Percentiles rank a stretch among this genome's conserved stretches.
These are phyloP conservation scores for Colletotrichum liaoningense DNA, from an alignment of 2,329 filamentous ascomycete genomes.

Conservation along the genomic window DNA sequence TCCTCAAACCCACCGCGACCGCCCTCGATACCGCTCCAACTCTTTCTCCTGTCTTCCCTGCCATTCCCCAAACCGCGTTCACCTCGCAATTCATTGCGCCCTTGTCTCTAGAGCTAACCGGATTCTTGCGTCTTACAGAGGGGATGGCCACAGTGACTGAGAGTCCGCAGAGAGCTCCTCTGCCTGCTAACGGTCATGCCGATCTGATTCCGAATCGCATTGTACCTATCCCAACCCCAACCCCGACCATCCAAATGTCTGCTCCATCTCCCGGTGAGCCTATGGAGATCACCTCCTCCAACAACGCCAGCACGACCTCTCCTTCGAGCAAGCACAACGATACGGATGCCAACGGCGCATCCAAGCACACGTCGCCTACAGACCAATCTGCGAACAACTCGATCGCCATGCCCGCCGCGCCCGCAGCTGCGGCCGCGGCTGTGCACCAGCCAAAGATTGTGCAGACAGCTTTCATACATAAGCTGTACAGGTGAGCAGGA, in stretches of 20 bases:
- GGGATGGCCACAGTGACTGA: conserved; percentile 66
- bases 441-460: conserved; percentile 97
- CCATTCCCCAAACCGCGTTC: conserved; percentile 23
- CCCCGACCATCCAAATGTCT: conserved; percentile 69
- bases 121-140: conserved; percentile 46
- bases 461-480: conserved; percentile 98
- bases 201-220: conserved; percentile 64
- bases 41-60: conserved; percentile 11
- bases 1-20: conserved; percentile 22
- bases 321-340: conserved; percentile 30
- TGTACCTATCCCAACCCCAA: conserved; percentile 62
- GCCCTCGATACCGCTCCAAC: conserved; percentile 36
- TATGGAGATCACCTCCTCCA: conserved; percentile 71
- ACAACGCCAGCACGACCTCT: conserved; percentile 47
- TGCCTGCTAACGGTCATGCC: conserved; percentile 52
- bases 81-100: conserved; percentile 18
- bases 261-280: conserved; percentile 68
- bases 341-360: conserved; percentile 42
- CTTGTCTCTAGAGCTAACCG: conserved; percentile 37
- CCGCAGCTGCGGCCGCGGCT: conserved; percentile 72
- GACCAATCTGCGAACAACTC: conserved; percentile 50
- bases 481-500: conserved; percentile 88
- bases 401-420: conserved; percentile 62
- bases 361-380: conserved; percentile 50
- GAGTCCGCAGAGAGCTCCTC: conserved; percentile 57